These are phyloP conservation scores for Quercus parvula DNA, from an alignment of 306 rosid genomes.

Conservation along the genomic window DNA sequence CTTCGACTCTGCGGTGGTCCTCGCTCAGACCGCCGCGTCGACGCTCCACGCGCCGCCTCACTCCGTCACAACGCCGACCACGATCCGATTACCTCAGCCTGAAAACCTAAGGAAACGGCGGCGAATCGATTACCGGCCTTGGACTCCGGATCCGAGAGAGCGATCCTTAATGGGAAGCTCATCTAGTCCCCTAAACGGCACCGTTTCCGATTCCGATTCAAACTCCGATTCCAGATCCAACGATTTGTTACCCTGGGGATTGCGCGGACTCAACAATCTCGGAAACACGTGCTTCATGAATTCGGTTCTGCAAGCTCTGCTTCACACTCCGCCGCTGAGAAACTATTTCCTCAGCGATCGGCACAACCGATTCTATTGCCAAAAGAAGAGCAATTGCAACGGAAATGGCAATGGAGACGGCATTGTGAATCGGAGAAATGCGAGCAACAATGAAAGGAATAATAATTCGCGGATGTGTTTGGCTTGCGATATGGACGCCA, in stretches of 20 bases:
- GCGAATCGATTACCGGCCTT: constrained; percentile 72
- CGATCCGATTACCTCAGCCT: constrained; percentile 41
- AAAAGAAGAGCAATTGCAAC: constrained; percentile 40
- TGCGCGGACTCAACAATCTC: constrained; percentile 85
- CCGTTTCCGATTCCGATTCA: constrained; percentile 1
- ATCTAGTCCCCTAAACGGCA: constrained; percentile 41
- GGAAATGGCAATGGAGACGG: not conserved
- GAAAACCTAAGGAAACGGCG: constrained; percentile 84
- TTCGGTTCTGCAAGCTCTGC: constrained; percentile 88
- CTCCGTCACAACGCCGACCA: not conserved
- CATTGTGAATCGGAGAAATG: constrained; percentile 26
- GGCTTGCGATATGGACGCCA: constrained; percentile 83
- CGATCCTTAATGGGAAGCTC: constrained; percentile 44
- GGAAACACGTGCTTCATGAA: constrained; percentile 96
- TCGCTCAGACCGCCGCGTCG: constrained; percentile 65
- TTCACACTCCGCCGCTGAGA: constrained; percentile 88
- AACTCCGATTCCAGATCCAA: not conserved
- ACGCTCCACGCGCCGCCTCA: constrained; percentile 33
- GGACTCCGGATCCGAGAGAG: constrained; percentile 70
- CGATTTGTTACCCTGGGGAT: constrained; percentile 64
- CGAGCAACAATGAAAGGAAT: constrained; percentile 27
- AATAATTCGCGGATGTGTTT: constrained; percentile 51
- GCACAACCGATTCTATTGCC: constrained; percentile 78
- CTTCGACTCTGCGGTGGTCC: constrained; percentile 79
- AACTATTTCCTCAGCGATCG: constrained; percentile 85